Evolutionary conservation across 2,329 filamentous ascomycete genomes (phyloP).

Genomic region (Chalara sp.): DNA sequence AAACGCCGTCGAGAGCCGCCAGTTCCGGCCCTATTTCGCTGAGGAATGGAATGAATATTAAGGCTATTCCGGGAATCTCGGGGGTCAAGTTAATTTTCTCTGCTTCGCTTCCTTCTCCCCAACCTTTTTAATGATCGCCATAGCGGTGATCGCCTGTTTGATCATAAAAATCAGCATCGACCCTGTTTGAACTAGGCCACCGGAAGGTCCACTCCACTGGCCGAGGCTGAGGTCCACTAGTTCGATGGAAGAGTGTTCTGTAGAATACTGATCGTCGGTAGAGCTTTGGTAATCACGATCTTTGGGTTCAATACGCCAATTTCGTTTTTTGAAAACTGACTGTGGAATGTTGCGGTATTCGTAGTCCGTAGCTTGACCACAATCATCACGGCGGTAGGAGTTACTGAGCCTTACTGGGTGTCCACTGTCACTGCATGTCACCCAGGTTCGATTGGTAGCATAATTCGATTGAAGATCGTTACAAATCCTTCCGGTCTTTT

Average conservation of each 20-base stretch:
- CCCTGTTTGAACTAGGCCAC: constrained; percentile 6
- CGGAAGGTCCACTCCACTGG: constrained; percentile 1
- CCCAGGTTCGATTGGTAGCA: constrained; percentile 2
- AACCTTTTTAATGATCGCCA: background rate
- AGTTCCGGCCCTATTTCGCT: background rate
- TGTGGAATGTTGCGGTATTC: background rate
- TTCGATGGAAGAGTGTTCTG: background rate
- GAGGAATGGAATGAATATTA: background rate
- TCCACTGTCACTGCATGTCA: background rate
- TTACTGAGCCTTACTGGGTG: constrained; percentile 1
- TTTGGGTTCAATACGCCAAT: constrained; percentile 8
- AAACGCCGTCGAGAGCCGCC: background rate
- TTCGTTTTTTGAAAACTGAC: background rate
- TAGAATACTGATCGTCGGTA: constrained; percentile 3
- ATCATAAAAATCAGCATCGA: constrained; percentile 22
- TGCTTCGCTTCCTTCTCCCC: background rate
- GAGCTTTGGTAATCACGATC: constrained; percentile 5
- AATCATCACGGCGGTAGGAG: background rate
- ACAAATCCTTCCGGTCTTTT: constrained; percentile 2
- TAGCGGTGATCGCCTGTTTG: constrained; percentile 6
- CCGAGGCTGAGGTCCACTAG: constrained; percentile 1
- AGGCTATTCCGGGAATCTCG: background rate
- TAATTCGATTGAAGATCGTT: constrained; percentile 1
- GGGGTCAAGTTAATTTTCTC: background rate
- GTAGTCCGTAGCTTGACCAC: background rate